phyloP scores from a whole-genome alignment of 2,329 filamentous ascomycete species.

The Fusarium pseudocircinatum region DNA sequence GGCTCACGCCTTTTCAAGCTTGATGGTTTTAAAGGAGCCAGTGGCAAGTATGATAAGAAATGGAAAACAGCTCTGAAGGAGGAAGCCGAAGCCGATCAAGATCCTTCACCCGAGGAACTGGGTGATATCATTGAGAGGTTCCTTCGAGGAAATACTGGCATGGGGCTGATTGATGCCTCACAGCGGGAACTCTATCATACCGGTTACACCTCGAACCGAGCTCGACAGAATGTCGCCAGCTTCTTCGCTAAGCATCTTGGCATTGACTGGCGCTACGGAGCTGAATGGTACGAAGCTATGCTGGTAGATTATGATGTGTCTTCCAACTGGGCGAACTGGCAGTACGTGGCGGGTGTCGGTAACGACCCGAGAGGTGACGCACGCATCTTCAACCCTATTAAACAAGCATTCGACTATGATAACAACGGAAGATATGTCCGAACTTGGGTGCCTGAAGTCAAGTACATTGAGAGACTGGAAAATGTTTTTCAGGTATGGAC shows the following conservation, averaged over 20 bases:
- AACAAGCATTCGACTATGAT: constrained; percentile 83
- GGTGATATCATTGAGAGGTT: constrained; percentile 65
- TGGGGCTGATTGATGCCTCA: constrained; percentile 80
- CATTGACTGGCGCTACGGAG: constrained; percentile 83
- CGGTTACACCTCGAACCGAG: constrained; percentile 81
- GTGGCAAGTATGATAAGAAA: constrained; percentile 52
- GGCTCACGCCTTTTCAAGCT: constrained; percentile 70
- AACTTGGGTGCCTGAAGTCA: constrained; percentile 77
- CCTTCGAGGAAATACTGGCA: constrained; percentile 74
- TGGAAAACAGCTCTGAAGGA: constrained; percentile 59
- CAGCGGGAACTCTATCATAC: constrained; percentile 79
- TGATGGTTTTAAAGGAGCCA: constrained; percentile 66
- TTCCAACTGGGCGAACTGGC: constrained; percentile 86
- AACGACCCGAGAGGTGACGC: constrained; percentile 79
- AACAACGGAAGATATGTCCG: constrained; percentile 73
- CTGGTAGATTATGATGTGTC: constrained; percentile 80
- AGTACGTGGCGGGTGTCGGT: constrained; percentile 81
- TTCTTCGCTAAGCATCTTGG: constrained; percentile 78
- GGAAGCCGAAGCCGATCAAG: constrained; percentile 47
- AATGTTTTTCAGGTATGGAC: constrained; percentile 78
- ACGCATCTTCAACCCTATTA: constrained; percentile 83
- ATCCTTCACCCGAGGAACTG: constrained; percentile 56
- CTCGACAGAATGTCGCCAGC: constrained; percentile 79
- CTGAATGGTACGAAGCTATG: constrained; percentile 83
- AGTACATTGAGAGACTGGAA: constrained; percentile 60